Percentiles rank a stretch among this genome's conserved stretches.
Conservation (phyloP, 805 yeast species). For the Cyberlindnera petersonii region DNA sequence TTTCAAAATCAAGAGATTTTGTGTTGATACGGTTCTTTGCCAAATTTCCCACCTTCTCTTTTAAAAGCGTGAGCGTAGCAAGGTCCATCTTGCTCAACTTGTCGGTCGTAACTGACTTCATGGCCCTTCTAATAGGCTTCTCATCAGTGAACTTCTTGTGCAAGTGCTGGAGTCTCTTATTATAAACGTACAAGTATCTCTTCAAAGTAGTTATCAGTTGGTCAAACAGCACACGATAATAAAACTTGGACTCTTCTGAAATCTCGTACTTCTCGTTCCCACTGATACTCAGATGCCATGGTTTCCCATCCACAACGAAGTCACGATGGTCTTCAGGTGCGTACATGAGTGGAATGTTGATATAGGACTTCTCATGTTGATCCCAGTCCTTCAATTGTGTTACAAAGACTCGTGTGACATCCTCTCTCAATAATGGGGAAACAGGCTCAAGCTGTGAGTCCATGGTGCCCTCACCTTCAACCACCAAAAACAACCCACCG, state of each 20-base stretch:
- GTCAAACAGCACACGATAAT: slow-evolving; percentile 1
- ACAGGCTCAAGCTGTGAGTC: slow-evolving; percentile 6
- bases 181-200: slow-evolving; percentile 2
- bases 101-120: slow-evolving; percentile 1
- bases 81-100: slow-evolving; percentile 1
- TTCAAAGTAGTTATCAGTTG: background rate
- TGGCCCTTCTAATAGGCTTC: slow-evolving; percentile 7
- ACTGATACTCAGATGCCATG: slow-evolving; percentile 6
- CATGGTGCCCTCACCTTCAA: slow-evolving; percentile 7
- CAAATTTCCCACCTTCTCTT: slow-evolving; percentile 4
- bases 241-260: slow-evolving; percentile 1
- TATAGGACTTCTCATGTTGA: background rate
- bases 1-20: slow-evolving; percentile 4
- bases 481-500: slow-evolving; percentile 8
- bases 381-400: background rate
- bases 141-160: slow-evolving; percentile 2
- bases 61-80: background rate
- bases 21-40: slow-evolving; percentile 5
- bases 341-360: slow-evolving; percentile 4
- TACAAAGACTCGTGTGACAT: slow-evolving; percentile 1
- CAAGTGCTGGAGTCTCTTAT: slow-evolving; percentile 4
- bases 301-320: background rate
- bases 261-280: slow-evolving; percentile 8
- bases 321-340: slow-evolving; percentile 1
- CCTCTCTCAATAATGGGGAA: slow-evolving; percentile 6